phyloP scores from a whole-genome alignment of 2,329 filamentous ascomycete species.

The Fusarium sp. region DNA sequence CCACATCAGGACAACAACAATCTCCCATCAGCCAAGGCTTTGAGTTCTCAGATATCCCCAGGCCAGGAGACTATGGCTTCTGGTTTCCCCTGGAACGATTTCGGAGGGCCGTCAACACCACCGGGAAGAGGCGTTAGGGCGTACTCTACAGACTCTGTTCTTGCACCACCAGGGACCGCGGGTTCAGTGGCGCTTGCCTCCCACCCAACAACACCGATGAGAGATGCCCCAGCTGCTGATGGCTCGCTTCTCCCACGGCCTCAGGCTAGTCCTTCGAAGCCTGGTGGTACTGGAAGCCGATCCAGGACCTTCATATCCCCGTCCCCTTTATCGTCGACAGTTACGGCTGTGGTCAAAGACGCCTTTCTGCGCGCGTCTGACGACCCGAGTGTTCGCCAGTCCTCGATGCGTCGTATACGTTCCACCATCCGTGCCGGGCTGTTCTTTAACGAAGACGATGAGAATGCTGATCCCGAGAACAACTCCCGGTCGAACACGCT shows the following conservation, averaged over 20 bases:
- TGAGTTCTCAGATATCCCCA: slow-evolving; percentile 47
- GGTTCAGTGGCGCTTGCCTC: slow-evolving; percentile 40
- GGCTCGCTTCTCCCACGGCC: slow-evolving; percentile 43
- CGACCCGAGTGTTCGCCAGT: slow-evolving; percentile 50
- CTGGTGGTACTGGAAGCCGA: slow-evolving; percentile 39
- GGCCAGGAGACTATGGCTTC: slow-evolving; percentile 52
- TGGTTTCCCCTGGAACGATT: slow-evolving; percentile 56
- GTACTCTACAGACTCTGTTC: slow-evolving; percentile 50
- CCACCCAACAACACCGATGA: slow-evolving; percentile 46
- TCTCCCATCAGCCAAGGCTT: slow-evolving; percentile 48
- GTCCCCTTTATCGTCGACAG: slow-evolving; percentile 67
- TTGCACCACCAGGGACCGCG: slow-evolving; percentile 27
- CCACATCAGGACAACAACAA: slow-evolving; percentile 50
- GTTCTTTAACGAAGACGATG: slow-evolving; percentile 60
- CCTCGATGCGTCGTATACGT: slow-evolving; percentile 58
- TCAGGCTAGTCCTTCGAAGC: slow-evolving; percentile 42
- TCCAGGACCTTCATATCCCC: slow-evolving; percentile 65
- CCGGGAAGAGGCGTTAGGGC: slow-evolving; percentile 50
- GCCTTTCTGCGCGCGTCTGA: slow-evolving; percentile 60
- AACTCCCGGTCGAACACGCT: slow-evolving; percentile 20
- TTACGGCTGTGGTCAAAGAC: slow-evolving; percentile 66
- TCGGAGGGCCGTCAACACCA: slow-evolving; percentile 43
- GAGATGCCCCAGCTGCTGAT: slow-evolving; percentile 42
- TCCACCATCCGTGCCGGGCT: slow-evolving; percentile 63
- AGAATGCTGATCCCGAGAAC: slow-evolving; percentile 35